These are phyloP conservation scores for Xylaria sp. DNA, from an alignment of 2,329 filamentous ascomycete species.

Conservation along the genomic window DNA sequence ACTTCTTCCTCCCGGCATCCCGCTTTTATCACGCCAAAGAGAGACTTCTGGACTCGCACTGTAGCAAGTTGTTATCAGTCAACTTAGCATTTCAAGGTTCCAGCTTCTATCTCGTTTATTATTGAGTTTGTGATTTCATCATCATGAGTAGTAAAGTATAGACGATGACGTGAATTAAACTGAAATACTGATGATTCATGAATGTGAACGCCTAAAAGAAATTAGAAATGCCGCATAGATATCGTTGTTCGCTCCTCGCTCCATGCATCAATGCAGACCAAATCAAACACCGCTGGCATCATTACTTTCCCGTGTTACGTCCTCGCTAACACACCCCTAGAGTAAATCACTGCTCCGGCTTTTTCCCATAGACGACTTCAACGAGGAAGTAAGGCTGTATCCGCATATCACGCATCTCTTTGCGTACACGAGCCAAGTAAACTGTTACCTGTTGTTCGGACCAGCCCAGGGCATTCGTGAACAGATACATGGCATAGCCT, in stretches of 20 bases:
- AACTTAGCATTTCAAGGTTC: neutral
- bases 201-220: neutral
- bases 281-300: neutral
- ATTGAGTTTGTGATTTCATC: neutral
- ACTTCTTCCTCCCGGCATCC: neutral
- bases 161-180: neutral
- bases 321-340: neutral
- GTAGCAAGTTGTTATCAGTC: neutral
- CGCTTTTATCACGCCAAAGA: too few relatives aligned
- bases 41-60: too few relatives aligned
- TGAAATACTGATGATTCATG: neutral
- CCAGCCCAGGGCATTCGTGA: constrained; percentile 45
- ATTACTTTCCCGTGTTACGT: neutral
- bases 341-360: constrained; percentile 27
- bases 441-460: constrained; percentile 40
- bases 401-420: constrained; percentile 41
- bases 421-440: constrained; percentile 41
- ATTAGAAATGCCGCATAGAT: neutral
- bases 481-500: constrained; percentile 47
- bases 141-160: neutral
- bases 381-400: constrained; percentile 45
- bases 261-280: neutral
- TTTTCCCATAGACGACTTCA: constrained; percentile 43
- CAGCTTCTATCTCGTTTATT: neutral
- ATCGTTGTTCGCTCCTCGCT: constrained; percentile 5